Evolutionary conservation across 148 eudicot genomes (phyloP).

Genomic region (Rhododendron molle): DNA sequence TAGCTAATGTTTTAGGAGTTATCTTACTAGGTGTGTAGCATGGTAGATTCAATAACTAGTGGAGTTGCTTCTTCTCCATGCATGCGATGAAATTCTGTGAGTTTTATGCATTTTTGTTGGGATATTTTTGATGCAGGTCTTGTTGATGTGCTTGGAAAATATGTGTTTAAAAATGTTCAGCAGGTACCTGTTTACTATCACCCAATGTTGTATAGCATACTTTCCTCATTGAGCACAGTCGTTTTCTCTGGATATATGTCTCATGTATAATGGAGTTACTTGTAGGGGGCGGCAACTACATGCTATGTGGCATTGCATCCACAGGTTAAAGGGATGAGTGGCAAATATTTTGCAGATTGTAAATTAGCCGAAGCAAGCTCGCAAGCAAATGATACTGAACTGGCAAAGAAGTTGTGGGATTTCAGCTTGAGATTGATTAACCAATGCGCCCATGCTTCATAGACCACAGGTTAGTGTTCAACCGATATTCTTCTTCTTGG

Average conservation of each 20-base stretch:
- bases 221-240: neutral
- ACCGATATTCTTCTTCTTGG: neutral
- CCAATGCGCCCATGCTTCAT: neutral
- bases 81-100: neutral
- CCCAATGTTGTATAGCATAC: neutral
- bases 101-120: neutral
- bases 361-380: constrained; percentile 40
- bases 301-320: neutral
- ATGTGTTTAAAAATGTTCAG: constrained; percentile 46
- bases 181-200: constrained; percentile 33
- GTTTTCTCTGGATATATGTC: neutral
- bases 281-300: constrained; percentile 10
- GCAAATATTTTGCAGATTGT: constrained; percentile 55
- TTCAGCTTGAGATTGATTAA: constrained; percentile 37
- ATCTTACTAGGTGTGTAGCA: neutral
- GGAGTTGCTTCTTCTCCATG: neutral
- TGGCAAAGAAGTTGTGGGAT: constrained; percentile 61
- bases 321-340: constrained; percentile 38
- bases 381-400: constrained; percentile 33
- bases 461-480: neutral
- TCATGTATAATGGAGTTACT: neutral
- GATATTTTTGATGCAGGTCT: constrained; percentile 37
- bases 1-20: neutral
- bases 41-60: neutral
- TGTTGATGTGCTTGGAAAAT: constrained; percentile 36